Percentiles rank a stretch among this genome's conserved stretches.
Evolutionary conservation across 768 basidiomycete species (phyloP).

Genomic region (Termitomyces titanicus): DNA sequence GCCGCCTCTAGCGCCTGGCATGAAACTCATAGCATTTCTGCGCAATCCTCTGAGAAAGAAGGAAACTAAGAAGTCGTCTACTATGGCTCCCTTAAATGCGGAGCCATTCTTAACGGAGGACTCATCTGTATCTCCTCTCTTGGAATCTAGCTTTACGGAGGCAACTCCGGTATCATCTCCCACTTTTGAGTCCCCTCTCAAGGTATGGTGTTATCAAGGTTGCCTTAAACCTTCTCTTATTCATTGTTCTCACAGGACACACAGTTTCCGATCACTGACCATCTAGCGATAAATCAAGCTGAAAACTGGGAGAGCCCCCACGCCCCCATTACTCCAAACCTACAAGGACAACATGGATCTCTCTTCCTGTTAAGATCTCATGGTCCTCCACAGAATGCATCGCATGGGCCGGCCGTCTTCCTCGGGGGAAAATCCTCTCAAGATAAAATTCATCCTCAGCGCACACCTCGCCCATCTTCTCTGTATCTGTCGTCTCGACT

Average conservation of each 20-base stretch:
- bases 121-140: constrained; percentile 1
- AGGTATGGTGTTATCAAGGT: not conserved
- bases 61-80: constrained; percentile 24
- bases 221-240: not conserved
- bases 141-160: not conserved
- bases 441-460: constrained; percentile 14
- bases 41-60: constrained; percentile 37
- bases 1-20: constrained; percentile 9
- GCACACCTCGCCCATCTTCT: constrained; percentile 28
- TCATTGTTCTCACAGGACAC: not conserved
- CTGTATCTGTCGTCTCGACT: constrained; percentile 16
- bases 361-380: constrained; percentile 11
- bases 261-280: not conserved
- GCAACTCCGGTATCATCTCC: constrained; percentile 1
- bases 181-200: not conserved
- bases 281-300: not conserved
- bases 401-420: constrained; percentile 20
- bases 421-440: not conserved
- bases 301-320: not conserved
- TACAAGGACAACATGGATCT: constrained; percentile 13
- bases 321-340: not conserved
- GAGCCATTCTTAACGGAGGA: not conserved
- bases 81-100: constrained; percentile 1
- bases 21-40: constrained; percentile 39
- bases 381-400: constrained; percentile 20